A percentile compares a stretch with the other conserved stretches of the same genome.
Evolutionary conservation across 805 yeast species (phyloP).

Genomic region (Candida incommunis): DNA sequence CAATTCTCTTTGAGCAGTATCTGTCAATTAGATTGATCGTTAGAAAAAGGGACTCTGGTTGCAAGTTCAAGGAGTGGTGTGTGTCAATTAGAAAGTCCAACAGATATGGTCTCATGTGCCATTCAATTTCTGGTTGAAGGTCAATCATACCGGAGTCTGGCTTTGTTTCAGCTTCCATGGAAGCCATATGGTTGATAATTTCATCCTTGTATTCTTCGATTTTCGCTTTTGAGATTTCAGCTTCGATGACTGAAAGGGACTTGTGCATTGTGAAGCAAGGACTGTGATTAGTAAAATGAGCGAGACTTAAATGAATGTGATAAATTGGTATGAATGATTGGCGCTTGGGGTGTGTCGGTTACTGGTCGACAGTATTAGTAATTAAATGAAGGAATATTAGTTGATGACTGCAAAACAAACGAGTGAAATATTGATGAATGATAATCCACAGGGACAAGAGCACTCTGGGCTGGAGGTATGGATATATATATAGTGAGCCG

Average conservation of each 20-base stretch:
- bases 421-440: too few species aligned
- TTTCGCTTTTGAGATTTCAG: not conserved
- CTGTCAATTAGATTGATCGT: slow-evolving; percentile 69
- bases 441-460: too few species aligned
- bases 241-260: not conserved
- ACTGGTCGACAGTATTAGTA: too few species aligned
- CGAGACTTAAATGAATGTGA: too few species aligned
- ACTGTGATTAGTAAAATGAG: not conserved
- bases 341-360: too few species aligned
- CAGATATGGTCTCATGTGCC: slow-evolving; percentile 53
- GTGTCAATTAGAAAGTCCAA: slow-evolving; percentile 61
- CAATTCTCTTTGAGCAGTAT: slow-evolving; percentile 77
- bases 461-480: too few species aligned
- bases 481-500: too few species aligned
- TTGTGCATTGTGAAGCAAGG: not conserved
- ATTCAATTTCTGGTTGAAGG: slow-evolving; percentile 75
- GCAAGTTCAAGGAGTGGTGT: slow-evolving; percentile 46
- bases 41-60: slow-evolving; percentile 53
- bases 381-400: too few species aligned
- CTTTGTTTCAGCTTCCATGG: slow-evolving; percentile 21
- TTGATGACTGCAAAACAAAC: too few species aligned
- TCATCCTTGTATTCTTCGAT: slow-evolving; percentile 23
- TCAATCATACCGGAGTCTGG: slow-evolving; percentile 54
- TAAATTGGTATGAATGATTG: too few species aligned
- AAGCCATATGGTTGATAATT: slow-evolving; percentile 21